Evolutionary conservation across 1,284 basidiomycete genomes (phyloP).

Genomic region (Cryptococcus sp.): DNA sequence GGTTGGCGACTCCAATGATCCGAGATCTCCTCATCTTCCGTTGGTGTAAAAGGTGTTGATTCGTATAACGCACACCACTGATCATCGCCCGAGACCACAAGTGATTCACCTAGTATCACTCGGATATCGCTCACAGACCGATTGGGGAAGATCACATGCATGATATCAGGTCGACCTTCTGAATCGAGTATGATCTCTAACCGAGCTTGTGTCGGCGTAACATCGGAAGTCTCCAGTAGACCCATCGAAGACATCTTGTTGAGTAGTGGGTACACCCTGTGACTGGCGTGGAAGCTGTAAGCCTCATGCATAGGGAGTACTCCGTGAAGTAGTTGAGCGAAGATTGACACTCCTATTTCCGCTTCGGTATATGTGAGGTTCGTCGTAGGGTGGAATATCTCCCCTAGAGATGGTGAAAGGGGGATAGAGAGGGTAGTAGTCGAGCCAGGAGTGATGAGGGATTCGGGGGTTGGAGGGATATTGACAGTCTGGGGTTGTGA

Average conservation of each 20-base stretch:
- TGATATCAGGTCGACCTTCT: constrained; percentile 27
- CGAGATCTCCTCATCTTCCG: not conserved
- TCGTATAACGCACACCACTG: not conserved
- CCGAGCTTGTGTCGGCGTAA: not conserved
- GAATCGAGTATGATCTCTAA: constrained; percentile 14
- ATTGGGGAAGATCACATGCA: constrained; percentile 27
- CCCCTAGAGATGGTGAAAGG: constrained; percentile 29
- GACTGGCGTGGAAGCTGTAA: constrained; percentile 22
- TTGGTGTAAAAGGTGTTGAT: not conserved
- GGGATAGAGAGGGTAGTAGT: constrained; percentile 33
- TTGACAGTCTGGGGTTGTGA: not conserved
- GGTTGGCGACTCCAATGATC: not conserved
- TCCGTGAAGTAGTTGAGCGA: constrained; percentile 28
- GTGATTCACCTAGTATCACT: constrained; percentile 25
- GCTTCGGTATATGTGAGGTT: constrained; percentile 27
- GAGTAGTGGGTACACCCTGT: constrained; percentile 30
- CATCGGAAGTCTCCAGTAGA: constrained; percentile 7
- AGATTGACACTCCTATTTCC: constrained; percentile 30
- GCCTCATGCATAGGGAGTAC: constrained; percentile 30
- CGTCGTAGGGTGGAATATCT: constrained; percentile 26
- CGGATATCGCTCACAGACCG: constrained; percentile 26
- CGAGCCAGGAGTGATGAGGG: constrained; percentile 28
- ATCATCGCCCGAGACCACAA: constrained; percentile 8
- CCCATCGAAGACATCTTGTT: constrained; percentile 32
- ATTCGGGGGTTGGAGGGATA: constrained; percentile 30